Evolutionary conservation across 371 early-diverging fungal genomes (phyloP).

Genomic region (Mucor irregularis): DNA sequence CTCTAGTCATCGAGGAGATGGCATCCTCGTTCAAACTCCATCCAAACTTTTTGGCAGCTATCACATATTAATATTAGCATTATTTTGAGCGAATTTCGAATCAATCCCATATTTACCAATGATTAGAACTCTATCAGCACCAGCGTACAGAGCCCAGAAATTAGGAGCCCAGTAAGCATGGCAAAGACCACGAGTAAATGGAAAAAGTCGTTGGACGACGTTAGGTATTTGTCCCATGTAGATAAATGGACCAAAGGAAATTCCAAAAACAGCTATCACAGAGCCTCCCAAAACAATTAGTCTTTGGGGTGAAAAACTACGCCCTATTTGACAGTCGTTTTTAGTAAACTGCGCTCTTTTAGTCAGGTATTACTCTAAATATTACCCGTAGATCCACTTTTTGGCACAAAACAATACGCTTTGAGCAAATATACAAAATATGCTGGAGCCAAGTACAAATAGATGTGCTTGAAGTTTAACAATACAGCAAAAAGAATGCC

Average conservation of each 20-base stretch:
- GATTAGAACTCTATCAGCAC: constrained; percentile 76
- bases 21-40: constrained; percentile 49
- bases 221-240: constrained; percentile 70
- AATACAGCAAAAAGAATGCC: constrained; percentile 85
- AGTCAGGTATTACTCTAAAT: neutral
- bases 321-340: neutral
- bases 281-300: constrained; percentile 65
- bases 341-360: neutral
- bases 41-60: constrained; percentile 45
- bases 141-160: constrained; percentile 93
- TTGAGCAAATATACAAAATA: constrained; percentile 90
- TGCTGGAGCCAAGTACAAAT: constrained; percentile 92
- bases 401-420: constrained; percentile 69
- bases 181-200: constrained; percentile 93
- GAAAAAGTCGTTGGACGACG: constrained; percentile 87
- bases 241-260: constrained; percentile 86
- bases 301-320: constrained; percentile 38
- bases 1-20: constrained; percentile 79
- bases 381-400: neutral
- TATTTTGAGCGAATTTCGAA: neutral
- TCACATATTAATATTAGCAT: constrained; percentile 7
- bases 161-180: constrained; percentile 99
- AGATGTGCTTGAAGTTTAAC: constrained; percentile 97
- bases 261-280: constrained; percentile 68
- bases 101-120: constrained; percentile 23